Evolutionary conservation across 257 asterid species (phyloP), one percentile per base, ranked within the genome.

Genomic region (Leonotis leonurus): DNA sequence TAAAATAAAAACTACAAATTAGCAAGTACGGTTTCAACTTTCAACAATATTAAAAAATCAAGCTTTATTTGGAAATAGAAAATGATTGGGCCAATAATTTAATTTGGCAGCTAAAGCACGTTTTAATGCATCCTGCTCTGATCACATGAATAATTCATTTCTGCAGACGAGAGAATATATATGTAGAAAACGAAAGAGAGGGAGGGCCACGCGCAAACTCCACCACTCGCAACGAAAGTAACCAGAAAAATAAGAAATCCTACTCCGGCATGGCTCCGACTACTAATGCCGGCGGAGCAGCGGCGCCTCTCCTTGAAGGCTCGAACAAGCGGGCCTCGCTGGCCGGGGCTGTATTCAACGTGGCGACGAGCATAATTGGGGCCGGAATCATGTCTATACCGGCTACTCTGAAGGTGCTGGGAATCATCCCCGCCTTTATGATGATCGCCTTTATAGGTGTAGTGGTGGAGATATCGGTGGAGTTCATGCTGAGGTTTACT

Each of bases 301-400:
- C 35, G 62, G 64, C 69, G 11, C 99, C 95, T 18, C 88, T 92
- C 14, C 84, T 92, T n/a, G n/a, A n/a, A n/a, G n/a, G n/a, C n/a
- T n/a, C 25, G 4, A 9, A 26, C 25, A 78, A 64, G 4, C 58
- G 56, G 0, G 61, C 83, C 11, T 74, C 89, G 14, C 56, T 83
- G n/a, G 64, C 84, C 0, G 90, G 97, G 29, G 95, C 97, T 4
- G 96, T 92, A 9, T 92, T 89, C 71, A 92, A 92, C 52, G 96
- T 92, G 36, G 70, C 97, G 36, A 92, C 97, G 25, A 87, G 94
- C 80, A 92, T 92, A 27, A 87, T 92, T 8, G 99, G 99, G 5
- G 96, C 97, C 1, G 99, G 97, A 32, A 92, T 92, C 35, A 92
- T 92, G 99, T 92, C 99, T 1, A 81, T 92, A 5, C 99, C 99